Base-by-base conservation (phyloP, 2,329 filamentous ascomycete species). In the Nectriaceae sp. region DNA sequence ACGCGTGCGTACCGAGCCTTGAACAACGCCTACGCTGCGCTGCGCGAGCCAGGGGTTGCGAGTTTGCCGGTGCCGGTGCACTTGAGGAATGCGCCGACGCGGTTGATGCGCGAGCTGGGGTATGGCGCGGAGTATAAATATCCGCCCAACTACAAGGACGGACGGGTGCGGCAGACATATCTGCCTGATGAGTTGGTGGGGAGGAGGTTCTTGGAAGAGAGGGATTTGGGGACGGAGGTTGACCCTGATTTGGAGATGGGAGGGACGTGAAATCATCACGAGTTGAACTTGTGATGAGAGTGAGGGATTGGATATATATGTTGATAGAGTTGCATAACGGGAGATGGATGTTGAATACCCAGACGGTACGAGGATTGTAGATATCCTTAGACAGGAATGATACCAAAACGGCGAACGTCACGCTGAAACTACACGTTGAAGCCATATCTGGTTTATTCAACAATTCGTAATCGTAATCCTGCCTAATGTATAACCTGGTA, bases 121-220 rank as follows among this genome's bases (percentile, higher is more conserved):
- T 96, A 91, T 64, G 92, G 92, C 1, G 86, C 84, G 42, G 89
- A 91, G 66, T 99, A 99, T 70, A 97, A 97, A 70, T 97, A 99
- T 65, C 96, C 96, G 58, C 94, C 94, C 0, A 89, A 96, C 59
- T 99, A 93, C 63, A 72, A 81, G 42, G 84, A 92, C 52, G 94
- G 94, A 0, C 82, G 75, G 58, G 93, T 97, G 1, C 80, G 76
- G 54, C 94, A 99, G 72, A 88, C 92, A 20, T 99, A 97, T 69
- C 70, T 99, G n/a, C 94, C 94, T 0, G 86, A 90, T 11, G 80
- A 81, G 46, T 69, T 99, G 6, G 67, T 75, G 29, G 90, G 86
- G 0, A 78, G 88, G 40, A 75, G 63, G 18, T 97, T 97, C 63
- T 69, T 97, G 31, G 90, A 95, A 63, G 84, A 91, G 4, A 73